Percentiles rank a stretch among this genome's conserved stretches.
These are phyloP conservation scores for Cladorrhinum samala DNA, from an alignment of 495 filamentous ascomycete genomes.

Conservation along the genomic window DNA sequence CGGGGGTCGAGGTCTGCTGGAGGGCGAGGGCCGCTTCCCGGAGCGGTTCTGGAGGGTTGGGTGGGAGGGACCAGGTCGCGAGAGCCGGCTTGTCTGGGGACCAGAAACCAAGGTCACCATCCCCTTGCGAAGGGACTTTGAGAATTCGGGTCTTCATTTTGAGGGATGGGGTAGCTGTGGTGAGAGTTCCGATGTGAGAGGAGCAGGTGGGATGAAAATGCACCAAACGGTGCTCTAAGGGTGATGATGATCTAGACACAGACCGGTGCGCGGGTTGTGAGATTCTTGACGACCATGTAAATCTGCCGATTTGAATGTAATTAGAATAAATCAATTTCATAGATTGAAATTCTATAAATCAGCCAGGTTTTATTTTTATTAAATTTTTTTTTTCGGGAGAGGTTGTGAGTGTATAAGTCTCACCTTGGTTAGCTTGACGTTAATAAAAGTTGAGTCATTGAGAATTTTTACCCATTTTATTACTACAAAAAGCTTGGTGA, in stretches of 20 bases:
- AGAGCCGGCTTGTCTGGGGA: neutral
- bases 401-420: neutral
- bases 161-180: neutral
- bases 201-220: constrained; percentile 17
- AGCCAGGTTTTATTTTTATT: no score
- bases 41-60: neutral
- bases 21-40: no score
- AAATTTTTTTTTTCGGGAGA: neutral
- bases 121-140: constrained; percentile 26
- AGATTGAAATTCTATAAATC: neutral
- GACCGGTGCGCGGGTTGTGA: constrained; percentile 17
- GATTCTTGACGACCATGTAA: constrained; percentile 9
- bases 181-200: neutral
- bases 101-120: constrained; percentile 28
- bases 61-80: neutral
- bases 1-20: no score
- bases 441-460: constrained; percentile 15
- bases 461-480: constrained; percentile 10
- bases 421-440: no score
- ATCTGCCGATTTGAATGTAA: constrained; percentile 7
- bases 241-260: no score
- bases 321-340: neutral
- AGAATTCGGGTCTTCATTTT: constrained; percentile 31
- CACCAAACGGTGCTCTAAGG: no score
- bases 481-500: neutral